Base-by-base conservation (phyloP, 2,329 filamentous ascomycete species). In the Ophiostoma piceae region DNA sequence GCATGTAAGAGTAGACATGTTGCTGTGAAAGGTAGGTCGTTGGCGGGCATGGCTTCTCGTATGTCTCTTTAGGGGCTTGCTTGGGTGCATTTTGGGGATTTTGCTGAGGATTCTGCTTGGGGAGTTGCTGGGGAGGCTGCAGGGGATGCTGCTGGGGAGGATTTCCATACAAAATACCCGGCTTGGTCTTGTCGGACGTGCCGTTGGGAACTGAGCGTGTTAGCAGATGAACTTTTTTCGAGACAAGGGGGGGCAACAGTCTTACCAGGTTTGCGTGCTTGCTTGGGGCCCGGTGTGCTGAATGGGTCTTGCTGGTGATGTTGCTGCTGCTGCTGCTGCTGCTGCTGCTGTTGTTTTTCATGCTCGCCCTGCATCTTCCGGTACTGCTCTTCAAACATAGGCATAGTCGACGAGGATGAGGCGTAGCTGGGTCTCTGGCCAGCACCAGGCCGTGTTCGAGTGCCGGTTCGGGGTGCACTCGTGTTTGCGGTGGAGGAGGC, bases 361-460 rank as follows among this genome's bases (percentile, higher is more conserved):
- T 71, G 39, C 16, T 68, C 67, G 14, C 67, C 57, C 9, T 68
- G 66, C 69, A 69, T 69, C 19, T 41, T 67, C n/a, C 37, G 68
- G 47, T 73, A 73, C 22, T 73, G 71, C 57, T 70, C 69, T 6
- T 73, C 71, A 57, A 73, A 73, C 60, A 69, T 69, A 1, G 71
- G 72, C 71, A 73, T 72, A 12, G 71, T 65, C 26, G 70, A 69
- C 12, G 70, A 69, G 2, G 60, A 67, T 7, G 67, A 2, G 1
- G 54, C 29, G n/a, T 66, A 37, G 4, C 66, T 57, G 11, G 70
- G 12, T 19, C 60, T 41, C 8, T 66, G 32, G 12, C 19, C 29
- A n/a, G n/a, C 37, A 9, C 70, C 70, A 7, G 68, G 66, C 26
- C 70, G 68, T 9, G 66, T 12, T 3, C 71, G 71, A 32, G 7